Evolutionary conservation across 441 rosid genomes (phyloP), one percentile per base, ranked within the genome.

Genomic region (Eutrema salsugineum): DNA sequence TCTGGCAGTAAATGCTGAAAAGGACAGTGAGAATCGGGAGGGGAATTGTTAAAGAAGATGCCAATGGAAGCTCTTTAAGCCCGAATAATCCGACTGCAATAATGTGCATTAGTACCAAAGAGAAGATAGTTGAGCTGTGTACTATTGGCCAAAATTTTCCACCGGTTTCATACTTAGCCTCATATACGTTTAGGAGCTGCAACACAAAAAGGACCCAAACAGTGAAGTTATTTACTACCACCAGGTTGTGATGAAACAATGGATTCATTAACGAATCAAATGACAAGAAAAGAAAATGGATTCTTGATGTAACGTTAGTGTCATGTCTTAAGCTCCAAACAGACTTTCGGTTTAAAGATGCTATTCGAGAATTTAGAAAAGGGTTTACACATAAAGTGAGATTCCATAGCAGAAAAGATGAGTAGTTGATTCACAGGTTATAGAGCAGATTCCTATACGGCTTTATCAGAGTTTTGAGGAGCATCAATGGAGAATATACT

Each of bases 111-210:
- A 95, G 84, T 59, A 93, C 72, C 72, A 91, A 82, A 51, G 95
- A 91, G 81, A 89, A 89, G 17, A 93, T 85, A 74, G 82, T 91
- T 15, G 91, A 83, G 77, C 79, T 79, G 76, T 95, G 97, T 68
- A 87, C 96, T 40, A 89, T 80, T 11, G 98, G 97, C 98, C 98
- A 95, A 72, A 87, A 92, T 71, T 81, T 87, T 54, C 97, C 95
- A 5, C 84, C 84, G 8, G 96, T 91, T 77, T 93, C 95, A 54
- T 83, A 88, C 83, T 81, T 86, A 6, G 94, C 89, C 50, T 79
- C 88, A 78, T 92, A 92, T 46, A 95, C 92, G 60, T 95, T 91
- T 79, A 92, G 70, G 40, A 95, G 83, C 98, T 95, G 94, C 79
- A 83, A 27, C 72, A 70, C 63, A 44, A 12, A 55, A 27, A 17